These are phyloP conservation scores for sorghum (Sorghum bicolor) DNA, from an alignment of 176 grass and related monocot species.

Conservation along the genomic window Sorghum_bicolor_NCBIv3 NC_012870.2:19516001-19516500, in stretches of 20 bases:
- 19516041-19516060: neutral
- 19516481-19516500: slow-evolving; percentile 67
- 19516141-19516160: neutral
- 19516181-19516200: neutral
- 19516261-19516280: slow-evolving; percentile 98
- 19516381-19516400: slow-evolving; percentile 13
- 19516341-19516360: neutral
- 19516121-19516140: neutral
- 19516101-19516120: neutral
- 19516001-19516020: neutral
- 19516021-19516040: neutral
- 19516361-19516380: neutral
- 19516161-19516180: slow-evolving; percentile 11
- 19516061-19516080: neutral
- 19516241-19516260: slow-evolving; percentile 83
- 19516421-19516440: slow-evolving; percentile 88
- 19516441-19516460: slow-evolving; percentile 84
- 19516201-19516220: neutral
- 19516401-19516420: slow-evolving; percentile 35
- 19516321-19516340: slow-evolving; percentile 13
- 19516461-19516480: slow-evolving; percentile 81
- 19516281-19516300: slow-evolving; percentile 96
- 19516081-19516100: neutral
- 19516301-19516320: slow-evolving; percentile 79
- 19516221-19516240: slow-evolving; percentile 46